Conservation (phyloP, 306 rosid genomes). For the Medicago arabica region DNA sequence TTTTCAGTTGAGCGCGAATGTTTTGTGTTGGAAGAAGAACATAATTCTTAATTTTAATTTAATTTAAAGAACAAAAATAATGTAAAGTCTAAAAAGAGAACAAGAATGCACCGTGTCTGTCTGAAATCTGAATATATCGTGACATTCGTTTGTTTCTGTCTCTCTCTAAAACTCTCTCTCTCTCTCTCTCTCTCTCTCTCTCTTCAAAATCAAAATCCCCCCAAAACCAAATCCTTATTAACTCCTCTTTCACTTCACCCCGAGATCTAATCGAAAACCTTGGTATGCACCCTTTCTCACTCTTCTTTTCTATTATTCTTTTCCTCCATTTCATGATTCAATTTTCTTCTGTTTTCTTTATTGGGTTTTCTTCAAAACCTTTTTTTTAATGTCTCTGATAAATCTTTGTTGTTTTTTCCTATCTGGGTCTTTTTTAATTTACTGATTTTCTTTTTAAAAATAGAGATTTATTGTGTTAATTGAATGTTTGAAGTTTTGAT, state of each 20-base stretch:
- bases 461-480: not conserved
- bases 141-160: conserved; percentile 47
- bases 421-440: conserved; percentile 53
- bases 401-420: conserved; percentile 36
- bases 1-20: no score
- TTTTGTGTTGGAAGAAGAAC: no score
- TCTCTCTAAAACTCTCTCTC: conserved; percentile 47
- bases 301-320: not conserved
- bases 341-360: conserved; percentile 4
- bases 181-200: conserved; percentile 32
- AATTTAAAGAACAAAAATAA: not conserved
- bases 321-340: conserved; percentile 30
- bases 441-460: conserved; percentile 13
- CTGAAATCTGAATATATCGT: conserved; percentile 28
- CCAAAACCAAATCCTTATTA: conserved; percentile 41
- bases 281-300: conserved; percentile 53
- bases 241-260: conserved; percentile 36
- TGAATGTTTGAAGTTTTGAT: conserved; percentile 16
- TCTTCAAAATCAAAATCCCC: conserved; percentile 44
- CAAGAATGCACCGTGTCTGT: conserved; percentile 43
- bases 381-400: not conserved
- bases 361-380: not conserved
- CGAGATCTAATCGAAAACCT: conserved; percentile 55
- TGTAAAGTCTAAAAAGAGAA: conserved; percentile 44
- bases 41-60: no score